Base-by-base conservation (phyloP, 306 rosid genomes). In the Betula pendula region DNA sequence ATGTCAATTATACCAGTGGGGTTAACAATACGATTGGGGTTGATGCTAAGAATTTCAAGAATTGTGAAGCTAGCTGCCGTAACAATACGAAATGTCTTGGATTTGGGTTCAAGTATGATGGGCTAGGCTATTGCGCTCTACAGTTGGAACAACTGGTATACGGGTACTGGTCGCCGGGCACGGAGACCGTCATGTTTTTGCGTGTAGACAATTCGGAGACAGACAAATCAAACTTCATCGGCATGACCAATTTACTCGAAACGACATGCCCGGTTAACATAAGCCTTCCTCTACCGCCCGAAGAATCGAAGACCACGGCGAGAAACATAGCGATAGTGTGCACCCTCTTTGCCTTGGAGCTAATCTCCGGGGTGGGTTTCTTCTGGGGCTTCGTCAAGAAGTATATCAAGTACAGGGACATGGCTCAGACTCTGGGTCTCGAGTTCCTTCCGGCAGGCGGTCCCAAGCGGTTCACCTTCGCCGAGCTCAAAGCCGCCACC, bases 361-460 rank as follows among this genome's bases (percentile, higher is more conserved):
- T 95, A 8, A 87, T 94, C 11, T 81, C 95, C 11, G 93, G 97
- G 0, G 86, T 88, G 38, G 68, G 81, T 63, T 94, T 94, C 85
- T 94, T 94, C 79, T 90, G 89, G 91, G 91, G 93, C 9, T 94
- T 94, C 67, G 80, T 94, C 20, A 94, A 90, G 82, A 92, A 86
- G 75, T 94, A 92, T 51, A 82, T 94, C 48, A 92, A 89, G 73
- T 94, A 94, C 79, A 88, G 98, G 66, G 94, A 90, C 82, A 94
- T 94, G 98, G 98, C 98, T 14, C 86, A 91, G 22, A 92, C 97
- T 3, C 77, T 94, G 0, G 96, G 98, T 25, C 96, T 94, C 24
- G 98, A 94, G 78, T 88, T 93, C 15, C 89, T 94, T 4, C 98
- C 98, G 0, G 96, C 94, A 7, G 98, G 98, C 1, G 98, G 98